Evolutionary conservation across 306 rosid genomes (phyloP).

Genomic region (Geum urbanum): DNA sequence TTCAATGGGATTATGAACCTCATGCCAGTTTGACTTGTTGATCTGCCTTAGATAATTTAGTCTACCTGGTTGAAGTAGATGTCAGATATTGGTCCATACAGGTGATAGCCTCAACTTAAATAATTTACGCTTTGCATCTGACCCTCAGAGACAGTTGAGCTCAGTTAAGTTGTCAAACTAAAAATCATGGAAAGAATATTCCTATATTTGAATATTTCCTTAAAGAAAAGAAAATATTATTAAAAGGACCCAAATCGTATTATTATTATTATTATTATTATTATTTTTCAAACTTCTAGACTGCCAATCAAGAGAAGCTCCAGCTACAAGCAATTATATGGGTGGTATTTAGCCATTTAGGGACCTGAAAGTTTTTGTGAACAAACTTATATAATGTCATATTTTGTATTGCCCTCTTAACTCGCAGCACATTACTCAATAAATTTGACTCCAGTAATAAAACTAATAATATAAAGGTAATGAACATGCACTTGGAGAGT

Average conservation of each 20-base stretch:
- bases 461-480: too few relatives aligned
- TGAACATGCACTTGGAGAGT: neutral
- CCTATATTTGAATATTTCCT: neutral
- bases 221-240: neutral
- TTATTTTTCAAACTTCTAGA: neutral
- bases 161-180: neutral
- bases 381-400: neutral
- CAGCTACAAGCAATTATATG: neutral
- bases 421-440: neutral
- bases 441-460: neutral
- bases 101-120: neutral
- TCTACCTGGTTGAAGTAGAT: neutral
- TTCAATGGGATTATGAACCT: neutral
- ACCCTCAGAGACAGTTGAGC: neutral
- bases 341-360: neutral
- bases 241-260: neutral
- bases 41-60: neutral
- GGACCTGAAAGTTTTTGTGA: neutral
- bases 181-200: neutral
- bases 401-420: neutral
- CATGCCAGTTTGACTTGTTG: slow-evolving; percentile 7
- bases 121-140: too few relatives aligned
- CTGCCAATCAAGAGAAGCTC: neutral
- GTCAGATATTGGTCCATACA: neutral
- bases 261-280: neutral